A percentile compares a stretch with the other conserved stretches of the same genome.
Conservation (phyloP, 495 filamentous ascomycete species). For the Hamigera avellanea region DNA sequence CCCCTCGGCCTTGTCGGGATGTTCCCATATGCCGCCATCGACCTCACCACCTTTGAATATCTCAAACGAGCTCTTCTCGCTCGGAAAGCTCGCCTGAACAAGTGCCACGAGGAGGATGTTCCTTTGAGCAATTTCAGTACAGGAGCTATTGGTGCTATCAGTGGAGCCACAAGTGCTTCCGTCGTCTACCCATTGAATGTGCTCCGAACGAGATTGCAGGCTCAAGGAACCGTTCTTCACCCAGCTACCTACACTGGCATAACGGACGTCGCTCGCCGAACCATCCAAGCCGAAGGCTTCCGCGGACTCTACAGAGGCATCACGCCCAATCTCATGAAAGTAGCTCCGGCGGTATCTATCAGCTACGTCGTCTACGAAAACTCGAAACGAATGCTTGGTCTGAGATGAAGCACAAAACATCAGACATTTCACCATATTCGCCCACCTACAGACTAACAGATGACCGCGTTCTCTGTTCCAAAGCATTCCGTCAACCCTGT, state of each 20-base stretch:
- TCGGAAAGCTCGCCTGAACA: slow-evolving; percentile 55
- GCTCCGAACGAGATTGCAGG: slow-evolving; percentile 84
- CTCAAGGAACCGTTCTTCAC: slow-evolving; percentile 86
- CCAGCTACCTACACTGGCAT: slow-evolving; percentile 85
- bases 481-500: no score
- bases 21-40: slow-evolving; percentile 96
- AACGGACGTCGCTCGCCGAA: slow-evolving; percentile 72
- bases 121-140: slow-evolving; percentile 65
- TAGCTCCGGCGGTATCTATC: slow-evolving; percentile 92
- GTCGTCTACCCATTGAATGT: slow-evolving; percentile 94
- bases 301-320: slow-evolving; percentile 88
- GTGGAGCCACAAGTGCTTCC: slow-evolving; percentile 86
- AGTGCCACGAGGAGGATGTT: slow-evolving; percentile 74
- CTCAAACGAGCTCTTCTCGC: slow-evolving; percentile 63
- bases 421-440: no score
- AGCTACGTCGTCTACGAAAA: slow-evolving; percentile 98
- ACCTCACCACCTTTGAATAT: slow-evolving; percentile 89
- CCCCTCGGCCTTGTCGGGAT: slow-evolving; percentile 88
- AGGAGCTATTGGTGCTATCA: slow-evolving; percentile 75
- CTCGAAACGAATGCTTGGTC: slow-evolving; percentile 63
- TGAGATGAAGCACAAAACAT: slow-evolving; percentile 39
- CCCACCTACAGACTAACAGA: no score
- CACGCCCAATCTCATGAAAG: slow-evolving; percentile 92
- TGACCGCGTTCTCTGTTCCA: no score
- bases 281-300: slow-evolving; percentile 70